Evolutionary conservation across 2,329 filamentous ascomycete genomes (phyloP).

Genomic region (Aspergillus neoniger): DNA sequence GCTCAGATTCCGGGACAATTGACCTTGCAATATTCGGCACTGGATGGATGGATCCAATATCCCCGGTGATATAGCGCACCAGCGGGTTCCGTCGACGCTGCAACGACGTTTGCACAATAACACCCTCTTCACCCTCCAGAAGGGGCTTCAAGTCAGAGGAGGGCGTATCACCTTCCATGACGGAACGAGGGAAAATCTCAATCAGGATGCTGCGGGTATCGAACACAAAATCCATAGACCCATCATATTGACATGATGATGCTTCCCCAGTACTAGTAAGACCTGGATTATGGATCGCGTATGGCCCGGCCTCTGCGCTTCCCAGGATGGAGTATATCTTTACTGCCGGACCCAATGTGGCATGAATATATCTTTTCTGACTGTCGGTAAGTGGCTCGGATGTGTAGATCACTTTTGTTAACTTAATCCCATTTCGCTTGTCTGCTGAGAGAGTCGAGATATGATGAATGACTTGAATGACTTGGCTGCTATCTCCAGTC

Average conservation of each 20-base stretch:
- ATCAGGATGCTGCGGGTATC: slow-evolving; percentile 42
- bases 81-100: slow-evolving; percentile 47
- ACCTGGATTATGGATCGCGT: slow-evolving; percentile 35
- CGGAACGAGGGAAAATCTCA: slow-evolving; percentile 37
- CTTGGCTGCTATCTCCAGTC: slow-evolving; percentile 42
- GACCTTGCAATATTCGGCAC: slow-evolving; percentile 26
- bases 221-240: slow-evolving; percentile 40
- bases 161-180: neutral
- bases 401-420: slow-evolving; percentile 50
- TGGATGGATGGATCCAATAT: slow-evolving; percentile 45
- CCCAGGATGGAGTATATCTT: slow-evolving; percentile 46
- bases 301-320: slow-evolving; percentile 49
- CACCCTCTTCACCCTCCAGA: slow-evolving; percentile 35
- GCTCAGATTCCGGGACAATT: slow-evolving; percentile 6
- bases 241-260: slow-evolving; percentile 6
- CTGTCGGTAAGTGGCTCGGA: slow-evolving; percentile 42
- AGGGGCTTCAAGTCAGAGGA: neutral
- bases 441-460: slow-evolving; percentile 35
- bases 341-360: slow-evolving; percentile 31
- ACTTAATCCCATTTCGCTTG: slow-evolving; percentile 22
- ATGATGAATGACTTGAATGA: slow-evolving; percentile 40
- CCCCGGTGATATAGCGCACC: slow-evolving; percentile 48
- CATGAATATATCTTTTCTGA: slow-evolving; percentile 37
- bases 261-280: slow-evolving; percentile 25
- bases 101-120: slow-evolving; percentile 48